These are phyloP conservation scores for Lentinula sp. DNA, from an alignment of 768 basidiomycete genomes.

Conservation along the genomic window DNA sequence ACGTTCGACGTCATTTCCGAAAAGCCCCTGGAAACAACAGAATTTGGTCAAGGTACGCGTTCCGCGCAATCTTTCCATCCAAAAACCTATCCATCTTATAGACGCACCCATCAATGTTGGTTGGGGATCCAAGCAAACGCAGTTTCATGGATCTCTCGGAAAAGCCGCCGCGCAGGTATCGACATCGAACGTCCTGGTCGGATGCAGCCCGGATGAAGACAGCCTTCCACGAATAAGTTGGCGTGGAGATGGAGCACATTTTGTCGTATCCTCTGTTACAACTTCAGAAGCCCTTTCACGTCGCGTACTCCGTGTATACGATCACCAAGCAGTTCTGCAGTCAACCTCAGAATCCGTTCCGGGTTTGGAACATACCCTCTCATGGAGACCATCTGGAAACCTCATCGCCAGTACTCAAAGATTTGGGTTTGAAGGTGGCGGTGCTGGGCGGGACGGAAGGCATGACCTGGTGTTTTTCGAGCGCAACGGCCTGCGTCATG, in stretches of 20 bases:
- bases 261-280: slow-evolving; percentile 77
- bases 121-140: slow-evolving; percentile 96
- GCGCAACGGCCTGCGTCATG: slow-evolving; percentile 88
- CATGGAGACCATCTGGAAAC: slow-evolving; percentile 88
- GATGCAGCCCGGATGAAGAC: slow-evolving; percentile 69
- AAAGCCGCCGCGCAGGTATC: slow-evolving; percentile 70
- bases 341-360: slow-evolving; percentile 80
- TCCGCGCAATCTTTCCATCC: slow-evolving; percentile 9
- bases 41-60: slow-evolving; percentile 78
- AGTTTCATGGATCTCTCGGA: slow-evolving; percentile 94
- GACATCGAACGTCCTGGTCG: slow-evolving; percentile 27
- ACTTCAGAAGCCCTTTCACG: slow-evolving; percentile 25
- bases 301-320: slow-evolving; percentile 68
- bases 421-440: slow-evolving; percentile 72
- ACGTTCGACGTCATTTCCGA: slow-evolving; percentile 88
- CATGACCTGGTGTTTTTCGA: slow-evolving; percentile 95
- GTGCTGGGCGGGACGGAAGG: slow-evolving; percentile 55
- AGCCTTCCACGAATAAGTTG: slow-evolving; percentile 71
- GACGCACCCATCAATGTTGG: slow-evolving; percentile 93
- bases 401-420: slow-evolving; percentile 78
- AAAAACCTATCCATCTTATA: slow-evolving; percentile 17
- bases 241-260: slow-evolving; percentile 90
- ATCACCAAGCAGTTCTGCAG: slow-evolving; percentile 66
- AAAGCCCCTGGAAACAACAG: slow-evolving; percentile 56
- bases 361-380: slow-evolving; percentile 72